Evolutionary conservation across 1,284 basidiomycete genomes (phyloP), one percentile per base, ranked within the genome.

Genomic region (Papiliotrema terrestris): DNA sequence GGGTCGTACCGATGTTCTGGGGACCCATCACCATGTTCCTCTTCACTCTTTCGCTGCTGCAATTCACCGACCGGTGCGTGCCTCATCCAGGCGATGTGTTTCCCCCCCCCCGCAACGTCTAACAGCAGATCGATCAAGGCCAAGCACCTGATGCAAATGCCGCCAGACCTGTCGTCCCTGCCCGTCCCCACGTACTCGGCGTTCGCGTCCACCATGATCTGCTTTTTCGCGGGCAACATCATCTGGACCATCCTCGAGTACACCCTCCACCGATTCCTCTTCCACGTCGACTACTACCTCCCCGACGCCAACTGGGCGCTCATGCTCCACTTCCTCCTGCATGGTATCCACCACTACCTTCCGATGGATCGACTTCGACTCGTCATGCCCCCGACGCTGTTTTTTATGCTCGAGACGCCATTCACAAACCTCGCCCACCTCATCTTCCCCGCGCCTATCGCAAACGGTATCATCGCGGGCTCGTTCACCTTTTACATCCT

Each of bases 161-260:
- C 61, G 52, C 55, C 60, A 45, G 37, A 60, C 55, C 26, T 69
- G 43, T 48, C 57, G 19, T 41, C 64, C 8, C 60, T 75, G 15
- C 61, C 71, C 36, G 38, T 54, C 11, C 61, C 69, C 8, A 63
- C 68, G 13, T 35, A 62, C 9, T 47, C 60, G 25, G 68, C 74
- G 23, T 36, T 68, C 49, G 53, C 52, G 26, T 83, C 86, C 66
- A 80, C 83, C 1, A 51, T 82, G 32, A 61, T 79, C 1, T 92
- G 85, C 78, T 91, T 90, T 81, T 71, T 90, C 55, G 49, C 85
- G 35, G 95, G 95, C 11, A 90, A 91, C 73, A 43, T 97, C 50
- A 82, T 96, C 63, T 99, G 95, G 95, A 98, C 95, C 0, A 74
- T 98, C 58, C 80, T 99, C 74, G 96, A 98, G 76, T 99, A 98